These are phyloP conservation scores for Amauroascus niger DNA, from an alignment of 2,329 filamentous ascomycete genomes.

Conservation along the genomic window DNA sequence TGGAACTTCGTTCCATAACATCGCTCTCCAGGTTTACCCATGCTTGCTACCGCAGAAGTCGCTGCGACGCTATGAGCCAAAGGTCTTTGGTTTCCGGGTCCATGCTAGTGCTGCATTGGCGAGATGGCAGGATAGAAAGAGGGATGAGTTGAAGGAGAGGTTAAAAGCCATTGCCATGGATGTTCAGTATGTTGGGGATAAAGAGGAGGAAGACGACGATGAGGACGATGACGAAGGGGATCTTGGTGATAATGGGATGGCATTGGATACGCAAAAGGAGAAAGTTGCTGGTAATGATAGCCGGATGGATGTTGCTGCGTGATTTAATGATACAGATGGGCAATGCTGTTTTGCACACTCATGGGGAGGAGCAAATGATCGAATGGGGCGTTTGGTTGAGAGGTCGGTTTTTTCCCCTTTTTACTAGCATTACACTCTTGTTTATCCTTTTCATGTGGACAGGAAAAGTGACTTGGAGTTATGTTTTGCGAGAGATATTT, in stretches of 20 bases:
- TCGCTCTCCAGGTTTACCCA: slow-evolving; percentile 97
- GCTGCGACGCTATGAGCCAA: slow-evolving; percentile 73
- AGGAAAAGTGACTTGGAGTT: not conserved
- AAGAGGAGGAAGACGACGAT: slow-evolving; percentile 36
- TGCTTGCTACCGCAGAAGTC: slow-evolving; percentile 79
- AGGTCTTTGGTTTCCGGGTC: slow-evolving; percentile 90
- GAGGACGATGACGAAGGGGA: slow-evolving; percentile 17
- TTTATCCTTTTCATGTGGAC: not conserved
- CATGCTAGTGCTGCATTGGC: slow-evolving; percentile 80
- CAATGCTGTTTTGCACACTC: not conserved
- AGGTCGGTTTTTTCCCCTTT: not conserved
- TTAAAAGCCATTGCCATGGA: slow-evolving; percentile 61
- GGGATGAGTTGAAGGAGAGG: slow-evolving; percentile 72
- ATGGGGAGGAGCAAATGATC: not conserved
- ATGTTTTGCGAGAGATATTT: not conserved
- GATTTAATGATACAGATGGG: not conserved
- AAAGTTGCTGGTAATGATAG: not conserved
- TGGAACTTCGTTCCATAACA: slow-evolving; percentile 95
- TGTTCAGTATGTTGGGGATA: slow-evolving; percentile 64
- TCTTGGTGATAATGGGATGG: slow-evolving; percentile 9
- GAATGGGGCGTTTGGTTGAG: not conserved
- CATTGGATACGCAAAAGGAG: not conserved
- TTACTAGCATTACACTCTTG: not conserved
- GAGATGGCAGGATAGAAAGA: slow-evolving; percentile 77
- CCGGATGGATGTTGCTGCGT: not conserved